Percentiles rank a stretch among this genome's conserved stretches.
phyloP scores from a whole-genome alignment of 2,329 filamentous ascomycete genomes.

The Colletotrichum eleusines region DNA sequence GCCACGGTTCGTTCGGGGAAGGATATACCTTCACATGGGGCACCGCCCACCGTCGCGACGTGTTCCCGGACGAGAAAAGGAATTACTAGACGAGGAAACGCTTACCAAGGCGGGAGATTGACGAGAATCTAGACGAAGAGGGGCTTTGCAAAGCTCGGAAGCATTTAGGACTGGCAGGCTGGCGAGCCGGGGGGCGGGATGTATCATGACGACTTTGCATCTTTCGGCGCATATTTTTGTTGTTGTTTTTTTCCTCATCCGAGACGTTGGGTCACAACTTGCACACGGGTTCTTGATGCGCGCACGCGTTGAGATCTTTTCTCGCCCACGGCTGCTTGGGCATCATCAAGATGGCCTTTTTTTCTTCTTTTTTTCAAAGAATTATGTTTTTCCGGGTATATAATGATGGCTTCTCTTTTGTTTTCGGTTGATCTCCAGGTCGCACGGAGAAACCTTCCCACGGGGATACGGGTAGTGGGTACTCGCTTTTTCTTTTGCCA shows the following conservation, averaged over 20 bases:
- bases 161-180: neutral
- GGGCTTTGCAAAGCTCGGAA: neutral
- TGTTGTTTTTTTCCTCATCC: no score
- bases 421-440: neutral
- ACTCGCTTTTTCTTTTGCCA: neutral
- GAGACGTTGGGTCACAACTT: neutral
- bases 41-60: neutral
- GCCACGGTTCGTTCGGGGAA: neutral
- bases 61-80: neutral
- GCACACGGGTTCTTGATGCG: neutral
- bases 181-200: no score
- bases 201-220: slow-evolving; percentile 5
- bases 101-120: neutral
- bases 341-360: neutral
- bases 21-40: no score
- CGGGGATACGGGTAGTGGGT: neutral
- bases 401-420: neutral
- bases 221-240: neutral
- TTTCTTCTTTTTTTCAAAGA: neutral
- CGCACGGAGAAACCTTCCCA: neutral
- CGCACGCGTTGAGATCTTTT: neutral
- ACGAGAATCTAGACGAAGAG: neutral
- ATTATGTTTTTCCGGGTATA: neutral
- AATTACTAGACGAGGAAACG: neutral
- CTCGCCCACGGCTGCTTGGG: neutral